phyloP scores from a whole-genome alignment of 164 flowering plant genomes.

The Stephania cephalantha region DNA sequence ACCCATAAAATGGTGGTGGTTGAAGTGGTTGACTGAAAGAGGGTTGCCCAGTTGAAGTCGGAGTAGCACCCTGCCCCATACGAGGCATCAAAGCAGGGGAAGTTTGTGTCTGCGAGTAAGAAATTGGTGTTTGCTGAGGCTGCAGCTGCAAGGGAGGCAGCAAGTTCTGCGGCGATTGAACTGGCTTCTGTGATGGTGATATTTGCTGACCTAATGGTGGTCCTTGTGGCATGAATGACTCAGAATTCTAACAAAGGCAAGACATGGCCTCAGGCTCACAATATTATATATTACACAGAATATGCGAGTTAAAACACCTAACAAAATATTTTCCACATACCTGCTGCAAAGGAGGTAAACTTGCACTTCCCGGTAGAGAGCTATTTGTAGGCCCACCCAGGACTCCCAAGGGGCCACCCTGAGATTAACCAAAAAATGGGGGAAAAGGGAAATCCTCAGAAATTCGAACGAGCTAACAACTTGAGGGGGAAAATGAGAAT shows the following conservation, averaged over 20 bases:
- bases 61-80: constrained; percentile 33
- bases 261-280: neutral
- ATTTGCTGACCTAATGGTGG: constrained; percentile 46
- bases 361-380: constrained; percentile 28
- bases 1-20: constrained; percentile 36
- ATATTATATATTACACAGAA: neutral
- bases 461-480: neutral
- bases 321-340: constrained; percentile 21
- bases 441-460: neutral
- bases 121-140: constrained; percentile 27
- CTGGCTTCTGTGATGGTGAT: constrained; percentile 59
- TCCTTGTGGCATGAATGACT: constrained; percentile 35
- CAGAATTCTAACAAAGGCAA: constrained; percentile 23
- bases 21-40: constrained; percentile 41
- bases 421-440: neutral
- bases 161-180: constrained; percentile 55
- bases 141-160: constrained; percentile 52
- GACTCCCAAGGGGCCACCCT: constrained; percentile 41
- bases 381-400: constrained; percentile 40
- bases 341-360: constrained; percentile 41
- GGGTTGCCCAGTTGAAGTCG: constrained; percentile 33
- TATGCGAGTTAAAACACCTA: neutral
- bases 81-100: constrained; percentile 30
- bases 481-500: neutral
- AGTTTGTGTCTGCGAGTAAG: constrained; percentile 43